A percentile compares a stretch with the other conserved stretches of the same genome.
Evolutionary conservation across 352 stramenopile species (phyloP).

Genomic region (Pythium scleroteichum): DNA sequence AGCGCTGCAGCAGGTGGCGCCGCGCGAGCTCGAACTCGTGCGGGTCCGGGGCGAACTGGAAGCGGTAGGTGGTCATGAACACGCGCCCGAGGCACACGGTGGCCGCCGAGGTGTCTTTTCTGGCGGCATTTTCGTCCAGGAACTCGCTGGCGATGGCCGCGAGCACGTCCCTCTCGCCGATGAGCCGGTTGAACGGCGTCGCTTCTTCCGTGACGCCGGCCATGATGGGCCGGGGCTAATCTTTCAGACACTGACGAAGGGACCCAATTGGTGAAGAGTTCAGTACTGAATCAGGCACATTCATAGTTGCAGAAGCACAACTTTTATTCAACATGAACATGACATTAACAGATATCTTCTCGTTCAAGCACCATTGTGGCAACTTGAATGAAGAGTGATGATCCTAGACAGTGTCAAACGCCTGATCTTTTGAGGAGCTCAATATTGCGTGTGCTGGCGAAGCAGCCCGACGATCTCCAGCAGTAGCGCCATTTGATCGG

Average conservation of each 20-base stretch:
- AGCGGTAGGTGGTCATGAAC: constrained; percentile 85
- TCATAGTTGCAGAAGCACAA: too few species aligned
- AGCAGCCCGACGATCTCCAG: constrained; percentile 42
- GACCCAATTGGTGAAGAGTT: too few species aligned
- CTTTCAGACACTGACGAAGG: too few species aligned
- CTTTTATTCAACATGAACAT: too few species aligned
- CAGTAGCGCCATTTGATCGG: constrained; percentile 56
- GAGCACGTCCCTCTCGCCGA: constrained; percentile 77
- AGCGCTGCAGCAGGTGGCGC: constrained; percentile 54
- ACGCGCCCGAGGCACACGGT: constrained; percentile 68
- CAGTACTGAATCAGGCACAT: too few species aligned
- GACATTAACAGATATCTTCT: too few species aligned
- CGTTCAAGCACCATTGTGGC: too few species aligned
- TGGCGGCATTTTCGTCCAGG: constrained; percentile 56
- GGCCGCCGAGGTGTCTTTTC: constrained; percentile 59
- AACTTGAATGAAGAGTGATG: too few species aligned
- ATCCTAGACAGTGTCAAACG: too few species aligned
- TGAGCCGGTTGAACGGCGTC: constrained; percentile 40
- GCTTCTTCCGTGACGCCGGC: constrained; percentile 24
- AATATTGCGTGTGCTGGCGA: constrained; percentile 20
- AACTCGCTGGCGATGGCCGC: constrained; percentile 76
- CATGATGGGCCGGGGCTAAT: neutral
- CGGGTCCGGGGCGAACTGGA: constrained; percentile 75
- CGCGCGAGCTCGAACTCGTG: constrained; percentile 55
- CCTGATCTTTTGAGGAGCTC: constrained; percentile 8